A percentile compares a stretch with the other conserved stretches of the same genome.
phyloP scores from a whole-genome alignment of 768 basidiomycete genomes.

The Leccinum ochraceum region DNA sequence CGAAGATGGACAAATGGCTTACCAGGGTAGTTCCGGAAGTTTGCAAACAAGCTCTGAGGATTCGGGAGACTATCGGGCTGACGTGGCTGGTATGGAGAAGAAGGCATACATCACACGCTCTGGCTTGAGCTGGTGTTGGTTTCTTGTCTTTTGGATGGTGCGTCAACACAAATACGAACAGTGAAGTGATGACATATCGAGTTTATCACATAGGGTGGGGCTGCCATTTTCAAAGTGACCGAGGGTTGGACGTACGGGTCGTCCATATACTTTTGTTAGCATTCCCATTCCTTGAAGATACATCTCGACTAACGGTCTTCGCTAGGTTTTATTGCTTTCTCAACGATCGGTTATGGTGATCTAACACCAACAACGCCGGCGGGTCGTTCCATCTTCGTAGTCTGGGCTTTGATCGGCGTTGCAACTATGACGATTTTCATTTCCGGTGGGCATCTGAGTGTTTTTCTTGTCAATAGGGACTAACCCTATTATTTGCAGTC shows the following conservation, averaged over 20 bases:
- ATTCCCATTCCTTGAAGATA: neutral
- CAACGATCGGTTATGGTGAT: conserved; percentile 76
- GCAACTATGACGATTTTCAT: conserved; percentile 75
- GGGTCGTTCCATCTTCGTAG: conserved; percentile 74
- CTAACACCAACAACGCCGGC: conserved; percentile 59
- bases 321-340: conserved; percentile 70
- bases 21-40: conserved; percentile 11
- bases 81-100: conserved; percentile 42
- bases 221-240: conserved; percentile 65
- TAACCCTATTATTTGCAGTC: conserved; percentile 41
- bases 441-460: conserved; percentile 48
- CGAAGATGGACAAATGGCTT: neutral
- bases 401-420: conserved; percentile 78
- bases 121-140: conserved; percentile 54
- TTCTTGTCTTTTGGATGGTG: conserved; percentile 80
- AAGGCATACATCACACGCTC: conserved; percentile 61
- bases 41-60: conserved; percentile 8
- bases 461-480: neutral
- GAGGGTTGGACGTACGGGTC: conserved; percentile 67
- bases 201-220: conserved; percentile 49
- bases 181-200: neutral
- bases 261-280: conserved; percentile 73
- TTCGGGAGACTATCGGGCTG: conserved; percentile 19
- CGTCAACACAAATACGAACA: conserved; percentile 17
- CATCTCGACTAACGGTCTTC: neutral